Base-by-base conservation (phyloP, 768 basidiomycete genomes). In the Leucosporidium yakuticum region DNA sequence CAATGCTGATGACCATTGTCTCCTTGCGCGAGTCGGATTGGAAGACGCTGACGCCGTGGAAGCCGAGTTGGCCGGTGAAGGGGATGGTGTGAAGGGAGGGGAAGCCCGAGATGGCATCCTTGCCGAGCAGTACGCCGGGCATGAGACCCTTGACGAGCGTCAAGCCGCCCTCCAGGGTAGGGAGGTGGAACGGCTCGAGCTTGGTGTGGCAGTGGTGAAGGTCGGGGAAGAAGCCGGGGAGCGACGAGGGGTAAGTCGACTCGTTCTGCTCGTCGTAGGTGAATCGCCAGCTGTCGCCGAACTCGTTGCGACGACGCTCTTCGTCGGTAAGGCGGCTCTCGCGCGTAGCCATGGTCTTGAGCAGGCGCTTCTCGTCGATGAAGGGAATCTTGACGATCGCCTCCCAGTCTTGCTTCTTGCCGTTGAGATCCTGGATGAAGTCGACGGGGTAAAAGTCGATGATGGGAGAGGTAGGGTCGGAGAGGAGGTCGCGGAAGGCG, bases 331-430 rank as follows among this genome's bases (percentile, higher is more conserved):
- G 81, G 5, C 64, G 60, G 0, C 63, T 54, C 23, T 66, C 69
- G 25, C 73, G 70, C 4, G 69, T 79, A 39, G 82, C 80, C 95
- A 99, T 97, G 4, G 94, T 90, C 39, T 81, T 81, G 39, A 96
- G 80, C 27, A 99, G 77, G 61, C 91, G 83, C 17, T 80, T 73
- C 77, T 94, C 86, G 56, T 96, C 87, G 68, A 99, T 97, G 79
- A 99, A 99, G 0, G 96, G 96, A 73, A 99, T 97, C 81, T 98
- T 98, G 63, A 99, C 92, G 60, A 98, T 85, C 0, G 96, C 95
- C 78, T 99, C 96, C 96, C 96, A 99, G 31, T 97, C 95, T 73
- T 89, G 87, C 78, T 93, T 98, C 84, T 99, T 99, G 39, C 96
- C 96, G 73, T 99, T 98, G 76, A 96, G 79, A 80, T 99, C 96